A percentile compares a stretch with the other conserved stretches of the same genome.
Evolutionary conservation across 805 yeast species (phyloP).

Genomic region (Tanozyma kutaoensis): DNA sequence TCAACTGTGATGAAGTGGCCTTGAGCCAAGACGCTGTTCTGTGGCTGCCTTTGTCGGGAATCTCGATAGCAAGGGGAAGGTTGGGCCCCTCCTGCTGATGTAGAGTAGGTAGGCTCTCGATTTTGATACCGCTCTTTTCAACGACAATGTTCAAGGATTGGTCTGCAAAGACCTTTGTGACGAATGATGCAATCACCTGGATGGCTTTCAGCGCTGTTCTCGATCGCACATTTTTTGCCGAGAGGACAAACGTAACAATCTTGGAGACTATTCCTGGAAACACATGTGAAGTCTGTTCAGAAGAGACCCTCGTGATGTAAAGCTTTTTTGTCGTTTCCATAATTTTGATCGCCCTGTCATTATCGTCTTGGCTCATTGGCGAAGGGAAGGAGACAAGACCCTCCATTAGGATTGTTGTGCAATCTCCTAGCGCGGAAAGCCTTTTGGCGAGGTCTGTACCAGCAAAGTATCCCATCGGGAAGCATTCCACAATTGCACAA

Average conservation of each 20-base stretch:
- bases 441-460: conserved; percentile 5
- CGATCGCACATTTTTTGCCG: conserved; percentile 11
- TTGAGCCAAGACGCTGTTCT: conserved; percentile 19
- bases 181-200: conserved; percentile 8
- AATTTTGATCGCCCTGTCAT: conserved; percentile 2
- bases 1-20: conserved; percentile 25
- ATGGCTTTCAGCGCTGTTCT: conserved; percentile 9
- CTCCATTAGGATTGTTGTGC: conserved; percentile 12
- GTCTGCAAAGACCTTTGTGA: conserved; percentile 20
- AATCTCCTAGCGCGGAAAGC: conserved; percentile 15
- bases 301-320: conserved; percentile 7
- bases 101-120: conserved; percentile 1
- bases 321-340: conserved; percentile 6
- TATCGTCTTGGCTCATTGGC: conserved; percentile 8
- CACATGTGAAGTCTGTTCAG: conserved; percentile 21
- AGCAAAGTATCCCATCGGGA: conserved; percentile 10
- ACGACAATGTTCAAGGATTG: conserved; percentile 3
- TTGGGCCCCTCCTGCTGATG: background rate
- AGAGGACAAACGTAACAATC: conserved; percentile 13
- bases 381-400: conserved; percentile 2
- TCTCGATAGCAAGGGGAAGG: conserved; percentile 1
- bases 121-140: conserved; percentile 1
- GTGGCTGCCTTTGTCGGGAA: conserved; percentile 2
- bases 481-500: conserved; percentile 4
- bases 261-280: conserved; percentile 27